Percentiles rank a stretch among this genome's conserved stretches.
phyloP scores from a whole-genome alignment of 2,329 filamentous ascomycete species.

The Cladosporium austrohemisphaericum region DNA sequence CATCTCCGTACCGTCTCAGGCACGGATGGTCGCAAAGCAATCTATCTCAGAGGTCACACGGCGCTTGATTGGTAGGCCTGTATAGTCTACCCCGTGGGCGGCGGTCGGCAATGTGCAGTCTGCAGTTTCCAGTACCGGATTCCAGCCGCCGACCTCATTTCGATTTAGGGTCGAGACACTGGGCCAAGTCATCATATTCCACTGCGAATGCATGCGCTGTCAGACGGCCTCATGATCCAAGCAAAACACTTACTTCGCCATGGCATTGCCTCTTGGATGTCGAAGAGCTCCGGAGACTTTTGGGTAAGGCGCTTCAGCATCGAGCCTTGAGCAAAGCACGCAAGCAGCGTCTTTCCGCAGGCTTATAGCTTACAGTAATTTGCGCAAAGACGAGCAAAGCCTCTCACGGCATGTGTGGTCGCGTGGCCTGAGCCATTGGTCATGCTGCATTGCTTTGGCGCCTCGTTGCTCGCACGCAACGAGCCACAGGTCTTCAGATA shows the following conservation, averaged over 20 bases:
- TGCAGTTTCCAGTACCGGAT: not conserved
- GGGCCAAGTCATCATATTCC: no score
- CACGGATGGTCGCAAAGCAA: conserved; percentile 10
- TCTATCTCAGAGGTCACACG: conserved; percentile 14
- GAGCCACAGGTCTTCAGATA: conserved; percentile 9
- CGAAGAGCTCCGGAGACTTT: no score
- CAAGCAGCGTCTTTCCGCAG: not conserved
- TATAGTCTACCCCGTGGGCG: conserved; percentile 9
- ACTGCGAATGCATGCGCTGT: no score
- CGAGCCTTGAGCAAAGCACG: not conserved
- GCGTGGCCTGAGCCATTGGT: not conserved
- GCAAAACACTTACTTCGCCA: no score
- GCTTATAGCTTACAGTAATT: not conserved
- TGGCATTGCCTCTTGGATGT: no score
- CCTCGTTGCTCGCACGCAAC: not conserved
- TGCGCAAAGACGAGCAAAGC: conserved; percentile 14
- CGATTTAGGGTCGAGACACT: not conserved
- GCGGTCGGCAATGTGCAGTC: not conserved
- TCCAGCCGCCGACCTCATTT: conserved; percentile 7
- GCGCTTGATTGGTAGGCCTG: not conserved
- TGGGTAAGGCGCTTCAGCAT: no score
- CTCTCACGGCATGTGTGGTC: not conserved
- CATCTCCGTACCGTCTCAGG: conserved; percentile 10
- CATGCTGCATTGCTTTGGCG: not conserved
- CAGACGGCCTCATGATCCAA: not conserved